phyloP scores from a whole-genome alignment of 2,329 filamentous ascomycete species.

The Sporothrix variecibatus region DNA sequence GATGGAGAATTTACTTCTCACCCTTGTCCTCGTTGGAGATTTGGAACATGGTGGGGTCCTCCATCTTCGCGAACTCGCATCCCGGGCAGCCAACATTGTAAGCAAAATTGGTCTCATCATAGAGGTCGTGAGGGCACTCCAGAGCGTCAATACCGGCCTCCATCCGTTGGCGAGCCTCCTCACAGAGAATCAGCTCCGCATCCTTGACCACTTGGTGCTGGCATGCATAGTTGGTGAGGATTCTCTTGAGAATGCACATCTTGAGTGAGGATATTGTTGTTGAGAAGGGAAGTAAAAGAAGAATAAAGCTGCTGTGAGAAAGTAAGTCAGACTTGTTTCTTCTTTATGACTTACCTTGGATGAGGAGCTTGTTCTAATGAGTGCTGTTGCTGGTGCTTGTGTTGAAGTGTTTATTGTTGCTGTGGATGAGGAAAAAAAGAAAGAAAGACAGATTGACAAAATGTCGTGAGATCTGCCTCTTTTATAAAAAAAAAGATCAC shows the following conservation, averaged over 20 bases:
- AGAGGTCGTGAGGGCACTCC: background rate
- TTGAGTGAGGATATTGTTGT: background rate
- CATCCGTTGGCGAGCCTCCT: background rate
- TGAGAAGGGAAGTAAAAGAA: background rate
- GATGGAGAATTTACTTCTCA: background rate
- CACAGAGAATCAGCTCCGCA: background rate
- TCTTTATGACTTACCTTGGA: background rate
- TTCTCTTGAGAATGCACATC: background rate
- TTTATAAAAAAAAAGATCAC: background rate
- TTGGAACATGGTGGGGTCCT: background rate
- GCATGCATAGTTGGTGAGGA: background rate
- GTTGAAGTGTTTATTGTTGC: background rate
- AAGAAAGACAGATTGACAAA: background rate
- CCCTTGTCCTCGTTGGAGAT: background rate
- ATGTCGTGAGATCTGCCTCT: background rate
- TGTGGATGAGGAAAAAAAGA: background rate
- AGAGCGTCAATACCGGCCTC: background rate
- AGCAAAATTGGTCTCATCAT: background rate
- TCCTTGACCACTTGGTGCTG: background rate
- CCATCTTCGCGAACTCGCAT: background rate
- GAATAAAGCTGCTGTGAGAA: background rate
- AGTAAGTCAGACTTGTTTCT: background rate
- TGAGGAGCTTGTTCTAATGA: background rate
- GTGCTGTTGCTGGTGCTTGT: background rate
- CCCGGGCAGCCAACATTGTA: background rate